Conservation (phyloP, 2,329 filamentous ascomycete genomes). For the Colletotrichum liriopes region DNA sequence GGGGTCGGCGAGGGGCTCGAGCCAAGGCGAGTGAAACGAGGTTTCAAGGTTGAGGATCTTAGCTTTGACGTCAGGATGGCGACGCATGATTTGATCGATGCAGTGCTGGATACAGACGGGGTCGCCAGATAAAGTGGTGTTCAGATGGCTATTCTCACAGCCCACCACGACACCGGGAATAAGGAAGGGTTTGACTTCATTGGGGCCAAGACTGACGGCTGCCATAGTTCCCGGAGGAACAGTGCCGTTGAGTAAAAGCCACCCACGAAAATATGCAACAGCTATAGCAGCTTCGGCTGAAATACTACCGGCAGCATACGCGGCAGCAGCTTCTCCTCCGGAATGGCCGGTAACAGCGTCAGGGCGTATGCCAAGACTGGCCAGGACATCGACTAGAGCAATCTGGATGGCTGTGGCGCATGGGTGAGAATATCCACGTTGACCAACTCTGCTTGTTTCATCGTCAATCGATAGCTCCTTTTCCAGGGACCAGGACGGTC, state of each 20-base stretch:
- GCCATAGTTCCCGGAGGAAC: conserved; percentile 55
- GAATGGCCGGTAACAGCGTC: conserved; percentile 59
- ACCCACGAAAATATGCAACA: conserved; percentile 58
- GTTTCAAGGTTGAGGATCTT: conserved; percentile 56
- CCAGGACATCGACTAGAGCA: conserved; percentile 57
- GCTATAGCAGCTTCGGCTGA: conserved; percentile 54
- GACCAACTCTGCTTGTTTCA: conserved; percentile 45
- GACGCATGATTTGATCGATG: conserved; percentile 49
- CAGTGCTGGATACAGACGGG: conserved; percentile 46
- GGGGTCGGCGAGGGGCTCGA: conserved; percentile 43
- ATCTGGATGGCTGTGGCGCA: conserved; percentile 57
- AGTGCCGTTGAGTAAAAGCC: conserved; percentile 45
- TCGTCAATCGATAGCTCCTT: neutral
- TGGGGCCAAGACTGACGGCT: conserved; percentile 54
- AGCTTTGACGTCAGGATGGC: conserved; percentile 50
- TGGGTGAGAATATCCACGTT: conserved; percentile 47
- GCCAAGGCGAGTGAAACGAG: conserved; percentile 58
- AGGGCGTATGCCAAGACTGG: conserved; percentile 50
- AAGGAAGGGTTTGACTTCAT: conserved; percentile 50
- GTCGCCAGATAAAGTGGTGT: conserved; percentile 49
- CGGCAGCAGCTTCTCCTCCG: conserved; percentile 61
- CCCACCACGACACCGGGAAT: conserved; percentile 48
- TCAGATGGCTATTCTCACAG: conserved; percentile 52
- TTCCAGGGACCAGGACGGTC: too few species aligned
- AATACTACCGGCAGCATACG: conserved; percentile 58